Evolutionary conservation across 176 grass and related monocot species (phyloP).

Genomic region (Carex parvula): DNA sequence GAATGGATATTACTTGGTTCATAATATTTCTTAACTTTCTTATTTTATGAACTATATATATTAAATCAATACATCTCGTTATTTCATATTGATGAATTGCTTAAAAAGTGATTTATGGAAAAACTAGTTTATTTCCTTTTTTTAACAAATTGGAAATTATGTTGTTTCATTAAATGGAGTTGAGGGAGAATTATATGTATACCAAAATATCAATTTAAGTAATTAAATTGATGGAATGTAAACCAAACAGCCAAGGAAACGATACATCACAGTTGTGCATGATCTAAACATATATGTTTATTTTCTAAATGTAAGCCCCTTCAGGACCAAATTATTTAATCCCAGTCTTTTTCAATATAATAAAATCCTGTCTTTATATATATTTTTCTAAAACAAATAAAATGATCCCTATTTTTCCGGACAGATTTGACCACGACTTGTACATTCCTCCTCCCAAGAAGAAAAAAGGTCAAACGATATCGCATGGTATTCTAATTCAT

Average conservation of each 20-base stretch:
- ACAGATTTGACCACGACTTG: neutral
- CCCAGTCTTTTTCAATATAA: neutral
- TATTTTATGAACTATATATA: neutral
- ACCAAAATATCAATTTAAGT: neutral
- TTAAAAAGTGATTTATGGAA: neutral
- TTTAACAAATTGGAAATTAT: neutral
- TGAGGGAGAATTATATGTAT: neutral
- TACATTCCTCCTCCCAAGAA: conserved; percentile 6
- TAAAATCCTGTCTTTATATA: no score
- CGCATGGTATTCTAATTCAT: neutral
- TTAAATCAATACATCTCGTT: neutral
- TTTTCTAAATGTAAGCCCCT: neutral
- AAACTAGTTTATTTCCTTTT: neutral
- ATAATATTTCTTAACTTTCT: neutral
- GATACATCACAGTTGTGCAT: neutral
- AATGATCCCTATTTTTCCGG: neutral
- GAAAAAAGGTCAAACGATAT: neutral
- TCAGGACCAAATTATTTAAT: neutral
- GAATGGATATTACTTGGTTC: neutral
- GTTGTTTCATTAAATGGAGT: neutral
- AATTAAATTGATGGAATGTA: neutral
- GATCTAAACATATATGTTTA: neutral
- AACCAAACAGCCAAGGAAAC: neutral
- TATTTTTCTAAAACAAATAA: neutral
- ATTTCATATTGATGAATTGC: neutral